These are phyloP conservation scores for Mediolabrus comicus DNA, from an alignment of 108 stramenopile species.

Conservation along the genomic window DNA sequence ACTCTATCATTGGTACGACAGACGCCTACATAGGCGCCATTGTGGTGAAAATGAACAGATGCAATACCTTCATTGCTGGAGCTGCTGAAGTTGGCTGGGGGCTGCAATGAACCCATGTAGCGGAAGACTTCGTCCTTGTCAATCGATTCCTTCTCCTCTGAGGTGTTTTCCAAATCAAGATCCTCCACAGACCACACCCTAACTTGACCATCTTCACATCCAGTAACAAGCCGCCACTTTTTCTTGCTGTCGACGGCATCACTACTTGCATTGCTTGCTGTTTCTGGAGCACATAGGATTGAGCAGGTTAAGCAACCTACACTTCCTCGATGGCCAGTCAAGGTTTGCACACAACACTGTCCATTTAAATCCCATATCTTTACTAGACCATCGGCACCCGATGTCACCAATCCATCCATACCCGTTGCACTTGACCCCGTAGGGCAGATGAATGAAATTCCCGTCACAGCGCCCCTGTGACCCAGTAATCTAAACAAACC, in stretches of 20 bases:
- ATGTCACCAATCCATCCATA: conserved; percentile 74
- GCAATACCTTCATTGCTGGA: conserved; percentile 59
- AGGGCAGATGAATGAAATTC: conserved; percentile 67
- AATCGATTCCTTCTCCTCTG: conserved; percentile 8
- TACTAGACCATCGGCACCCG: conserved; percentile 93
- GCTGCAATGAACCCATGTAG: conserved; percentile 67
- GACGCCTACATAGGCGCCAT: conserved; percentile 72
- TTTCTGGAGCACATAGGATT: conserved; percentile 10
- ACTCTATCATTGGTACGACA: conserved; percentile 70
- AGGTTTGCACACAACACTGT: conserved; percentile 96
- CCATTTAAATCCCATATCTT: conserved; percentile 97
- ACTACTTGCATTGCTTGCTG: not conserved
- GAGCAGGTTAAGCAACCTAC: conserved; percentile 50
- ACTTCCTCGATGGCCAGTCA: conserved; percentile 92
- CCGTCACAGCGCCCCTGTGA: conserved; percentile 91
- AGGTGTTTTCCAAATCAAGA: conserved; percentile 7
- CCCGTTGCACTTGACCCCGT: conserved; percentile 10
- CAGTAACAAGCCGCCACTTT: conserved; percentile 81
- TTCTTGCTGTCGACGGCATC: conserved; percentile 20
- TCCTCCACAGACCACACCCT: conserved; percentile 80
- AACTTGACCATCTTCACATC: conserved; percentile 87
- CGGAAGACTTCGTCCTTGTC: conserved; percentile 61
- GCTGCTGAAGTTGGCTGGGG: conserved; percentile 64
- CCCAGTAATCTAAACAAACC: conserved; percentile 92
- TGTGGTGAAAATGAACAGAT: conserved; percentile 74